These are phyloP conservation scores for Fistulifera pelliculosa DNA, from an alignment of 108 stramenopile species.

Conservation along the genomic window DNA sequence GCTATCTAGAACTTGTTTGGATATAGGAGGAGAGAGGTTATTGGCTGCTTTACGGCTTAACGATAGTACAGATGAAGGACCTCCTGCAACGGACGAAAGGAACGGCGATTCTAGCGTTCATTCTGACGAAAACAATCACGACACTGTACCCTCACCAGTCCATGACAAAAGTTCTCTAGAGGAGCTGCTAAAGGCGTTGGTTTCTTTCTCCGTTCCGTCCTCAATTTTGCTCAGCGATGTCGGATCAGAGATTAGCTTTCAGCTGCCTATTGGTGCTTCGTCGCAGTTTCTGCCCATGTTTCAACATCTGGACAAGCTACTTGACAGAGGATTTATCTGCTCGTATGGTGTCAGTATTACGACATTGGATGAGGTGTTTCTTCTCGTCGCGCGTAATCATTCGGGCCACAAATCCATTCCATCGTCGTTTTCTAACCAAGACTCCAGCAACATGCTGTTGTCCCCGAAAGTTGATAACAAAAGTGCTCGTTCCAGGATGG, in stretches of 20 bases:
- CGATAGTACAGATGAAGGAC: background rate
- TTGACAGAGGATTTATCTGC: conserved; percentile 36
- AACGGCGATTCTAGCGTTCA: conserved; percentile 19
- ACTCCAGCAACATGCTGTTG: no score
- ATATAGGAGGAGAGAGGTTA: no score
- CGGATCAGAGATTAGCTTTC: conserved; percentile 89
- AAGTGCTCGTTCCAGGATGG: conserved; percentile 26
- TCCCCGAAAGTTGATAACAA: conserved; percentile 3
- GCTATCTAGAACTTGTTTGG: no score
- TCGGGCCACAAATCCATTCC: conserved; percentile 2
- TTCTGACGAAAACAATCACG: no score
- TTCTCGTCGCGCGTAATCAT: conserved; percentile 41
- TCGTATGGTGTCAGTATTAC: conserved; percentile 95
- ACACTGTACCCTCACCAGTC: no score
- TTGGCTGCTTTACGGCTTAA: no score
- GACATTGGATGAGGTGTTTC: conserved; percentile 90
- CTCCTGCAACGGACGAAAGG: no score
- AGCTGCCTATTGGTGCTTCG: conserved; percentile 81
- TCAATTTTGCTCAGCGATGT: conserved; percentile 79
- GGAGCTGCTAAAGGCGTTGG: conserved; percentile 21
- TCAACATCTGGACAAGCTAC: conserved; percentile 54
- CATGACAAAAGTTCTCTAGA: no score
- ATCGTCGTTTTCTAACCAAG: conserved; percentile 4
- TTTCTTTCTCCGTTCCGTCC: conserved; percentile 46
- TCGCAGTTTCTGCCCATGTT: conserved; percentile 74